Conservation (phyloP, 2,329 filamentous ascomycete genomes). For the Furcasterigmium sp. region DNA sequence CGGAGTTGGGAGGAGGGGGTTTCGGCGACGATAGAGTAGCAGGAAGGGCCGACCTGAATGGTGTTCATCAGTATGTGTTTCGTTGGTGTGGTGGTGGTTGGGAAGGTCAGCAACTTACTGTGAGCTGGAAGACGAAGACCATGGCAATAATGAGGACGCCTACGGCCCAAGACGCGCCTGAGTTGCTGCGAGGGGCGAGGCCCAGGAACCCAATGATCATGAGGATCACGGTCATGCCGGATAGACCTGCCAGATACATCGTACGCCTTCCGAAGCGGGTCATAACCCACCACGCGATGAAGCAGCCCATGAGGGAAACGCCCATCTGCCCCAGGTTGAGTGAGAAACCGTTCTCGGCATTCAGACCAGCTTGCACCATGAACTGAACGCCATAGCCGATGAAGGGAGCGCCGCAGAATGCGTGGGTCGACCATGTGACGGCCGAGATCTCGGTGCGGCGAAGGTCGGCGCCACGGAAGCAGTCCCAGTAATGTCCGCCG, state of each 20-base stretch:
- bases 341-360: slow-evolving; percentile 45
- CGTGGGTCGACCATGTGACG: slow-evolving; percentile 60
- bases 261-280: slow-evolving; percentile 66
- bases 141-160: slow-evolving; percentile 81
- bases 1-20: slow-evolving; percentile 76
- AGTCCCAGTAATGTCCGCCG: slow-evolving; percentile 62
- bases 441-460: slow-evolving; percentile 70
- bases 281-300: slow-evolving; percentile 80
- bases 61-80: slow-evolving; percentile 35
- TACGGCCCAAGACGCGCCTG: slow-evolving; percentile 65
- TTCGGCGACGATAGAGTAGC: slow-evolving; percentile 83
- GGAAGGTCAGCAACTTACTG: slow-evolving; percentile 39
- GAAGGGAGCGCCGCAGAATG: slow-evolving; percentile 58
- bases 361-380: slow-evolving; percentile 54
- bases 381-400: slow-evolving; percentile 64
- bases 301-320: slow-evolving; percentile 74
- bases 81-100: neutral
- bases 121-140: slow-evolving; percentile 79
- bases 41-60: slow-evolving; percentile 68
- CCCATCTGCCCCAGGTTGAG: slow-evolving; percentile 59
- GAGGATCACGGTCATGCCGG: slow-evolving; percentile 69
- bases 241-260: slow-evolving; percentile 72
- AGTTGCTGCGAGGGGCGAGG: slow-evolving; percentile 59
- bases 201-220: slow-evolving; percentile 81
- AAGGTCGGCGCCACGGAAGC: slow-evolving; percentile 73